Evolutionary conservation across 257 asterid species (phyloP), one percentile per base, ranked within the genome.

Genomic region (Nyctanthes arbortristis): DNA sequence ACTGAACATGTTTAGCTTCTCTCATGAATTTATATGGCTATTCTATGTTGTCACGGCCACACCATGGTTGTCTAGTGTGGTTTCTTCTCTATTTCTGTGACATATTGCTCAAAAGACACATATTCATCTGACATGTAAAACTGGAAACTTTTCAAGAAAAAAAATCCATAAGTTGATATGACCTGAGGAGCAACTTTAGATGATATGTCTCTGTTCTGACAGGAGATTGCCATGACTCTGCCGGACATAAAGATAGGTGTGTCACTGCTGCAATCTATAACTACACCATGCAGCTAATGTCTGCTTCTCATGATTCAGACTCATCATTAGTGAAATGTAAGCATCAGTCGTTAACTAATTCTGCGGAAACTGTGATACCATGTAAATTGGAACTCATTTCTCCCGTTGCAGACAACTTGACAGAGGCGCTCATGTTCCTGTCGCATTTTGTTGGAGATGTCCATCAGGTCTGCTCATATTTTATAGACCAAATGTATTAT

Each of bases 361-460:
- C n/a, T 36, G 63, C n/a, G n/a, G n/a, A n/a, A n/a, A n/a, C n/a
- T n/a, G 54, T n/a, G 32, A 55, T 54, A n/a, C 61, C 63, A 54
- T 67, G 30, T 61, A 56, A 47, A 63, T 57, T 61, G 55, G 47
- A 69, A 70, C 68, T 70, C 31, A 34, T 55, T 39, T 73, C 67
- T 76, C 74, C 67, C 54, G 24, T 82, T 43, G 62, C 91, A 94
- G 99, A 89, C 84, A 94, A 94, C 81, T 82, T 94, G 83, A 87
- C 99, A 16, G 97, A 94, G 84, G 96, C 99, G n/a, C 90, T 94
- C 67, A 73, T 94, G 95, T 93, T 93, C 79, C 85, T 93, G 57
- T 84, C 97, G 3, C 99, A 93, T 81, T 93, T 91, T 81, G 57
- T 94, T 22, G 99, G 99, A 6, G 99, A 94, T 71, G 85, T 89